phyloP scores from a whole-genome alignment of 371 early-diverging fungal genomes.

The Haplosporangium sp. region DNA sequence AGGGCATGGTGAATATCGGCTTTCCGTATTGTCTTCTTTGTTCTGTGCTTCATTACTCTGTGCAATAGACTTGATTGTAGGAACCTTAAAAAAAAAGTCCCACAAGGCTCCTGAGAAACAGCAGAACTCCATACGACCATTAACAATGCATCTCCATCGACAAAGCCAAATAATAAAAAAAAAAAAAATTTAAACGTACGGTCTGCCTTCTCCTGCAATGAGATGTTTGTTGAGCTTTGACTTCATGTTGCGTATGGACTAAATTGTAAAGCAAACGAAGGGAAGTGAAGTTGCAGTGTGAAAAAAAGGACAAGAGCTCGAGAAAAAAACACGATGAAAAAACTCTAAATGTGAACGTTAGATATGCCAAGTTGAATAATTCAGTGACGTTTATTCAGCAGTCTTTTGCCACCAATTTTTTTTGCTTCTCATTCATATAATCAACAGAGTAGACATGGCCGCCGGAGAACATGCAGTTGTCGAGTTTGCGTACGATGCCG shows the following conservation, averaged over 20 bases:
- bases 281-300: background rate
- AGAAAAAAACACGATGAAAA: too few relatives aligned
- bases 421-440: too few relatives aligned
- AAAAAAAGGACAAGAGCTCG: conserved; percentile 7
- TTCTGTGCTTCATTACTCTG: background rate
- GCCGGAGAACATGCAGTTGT: conserved; percentile 5
- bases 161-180: background rate
- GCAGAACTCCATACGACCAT: too few relatives aligned
- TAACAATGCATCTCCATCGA: background rate
- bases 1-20: too few relatives aligned
- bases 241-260: conserved; percentile 11
- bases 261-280: background rate
- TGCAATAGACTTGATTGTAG: background rate
- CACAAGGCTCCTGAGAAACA: background rate
- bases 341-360: too few relatives aligned
- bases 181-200: conserved; percentile 25
- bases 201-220: conserved; percentile 51
- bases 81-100: conserved; percentile 3
- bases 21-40: too few relatives aligned
- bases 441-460: conserved; percentile 15
- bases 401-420: too few relatives aligned
- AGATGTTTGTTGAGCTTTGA: conserved; percentile 36
- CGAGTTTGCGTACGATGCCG: conserved; percentile 32
- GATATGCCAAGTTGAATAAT: too few relatives aligned
- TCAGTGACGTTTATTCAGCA: conserved; percentile 4